Conservation (phyloP, 2,329 filamentous ascomycete species). For the Calonectria crousiana region DNA sequence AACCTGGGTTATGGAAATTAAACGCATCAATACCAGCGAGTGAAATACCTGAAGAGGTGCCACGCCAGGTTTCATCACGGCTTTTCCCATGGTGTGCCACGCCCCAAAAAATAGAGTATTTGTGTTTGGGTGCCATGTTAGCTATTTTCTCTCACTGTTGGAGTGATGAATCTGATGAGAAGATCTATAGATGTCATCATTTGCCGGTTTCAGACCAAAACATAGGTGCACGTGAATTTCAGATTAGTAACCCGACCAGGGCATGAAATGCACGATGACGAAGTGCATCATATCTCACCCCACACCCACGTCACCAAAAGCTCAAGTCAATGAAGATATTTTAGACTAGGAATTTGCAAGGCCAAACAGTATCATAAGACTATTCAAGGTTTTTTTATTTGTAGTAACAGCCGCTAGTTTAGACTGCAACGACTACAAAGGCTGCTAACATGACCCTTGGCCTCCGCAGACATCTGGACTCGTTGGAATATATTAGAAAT, state of each 20-base stretch:
- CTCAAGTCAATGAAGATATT: too few species aligned
- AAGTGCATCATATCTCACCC: too few species aligned
- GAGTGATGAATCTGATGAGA: neutral
- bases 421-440: too few species aligned
- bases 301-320: too few species aligned
- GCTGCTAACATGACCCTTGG: too few species aligned
- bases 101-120: neutral
- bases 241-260: neutral
- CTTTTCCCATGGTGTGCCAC: neutral
- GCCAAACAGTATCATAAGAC: too few species aligned
- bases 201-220: too few species aligned
- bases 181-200: neutral
- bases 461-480: too few species aligned
- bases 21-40: neutral
- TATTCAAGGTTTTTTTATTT: too few species aligned
- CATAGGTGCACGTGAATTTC: neutral
- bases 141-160: neutral
- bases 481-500: neutral
- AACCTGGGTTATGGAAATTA: neutral
- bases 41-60: neutral
- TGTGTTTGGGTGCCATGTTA: neutral
- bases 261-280: neutral
- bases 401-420: too few species aligned
- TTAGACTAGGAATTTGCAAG: too few species aligned
- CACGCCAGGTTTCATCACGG: neutral